Base-by-base conservation (phyloP, 2,329 filamentous ascomycete genomes). In the Aspergillus udagawae region DNA sequence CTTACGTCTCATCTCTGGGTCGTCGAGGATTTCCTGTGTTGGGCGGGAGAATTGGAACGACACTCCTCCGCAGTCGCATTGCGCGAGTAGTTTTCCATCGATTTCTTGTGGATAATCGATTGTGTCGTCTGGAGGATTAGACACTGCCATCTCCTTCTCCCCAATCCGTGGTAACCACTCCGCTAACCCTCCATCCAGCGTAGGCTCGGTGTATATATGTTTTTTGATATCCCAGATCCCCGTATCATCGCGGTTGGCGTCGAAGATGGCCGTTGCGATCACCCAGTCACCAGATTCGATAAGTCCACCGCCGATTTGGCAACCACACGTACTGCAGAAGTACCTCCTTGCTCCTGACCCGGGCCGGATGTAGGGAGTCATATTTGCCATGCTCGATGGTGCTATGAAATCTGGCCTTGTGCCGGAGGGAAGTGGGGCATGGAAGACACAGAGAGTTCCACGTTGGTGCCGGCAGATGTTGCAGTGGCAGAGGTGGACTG, bases 1-100 rank as follows among this genome's bases (percentile, higher is more conserved):
- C 4, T 38, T 48, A 14, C 51, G 20, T 25, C 60, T 59, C 1
- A 14, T 38, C 14, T 38, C 32, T 14, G 68, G 70, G 74, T 47
- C 63, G 4, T 63, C 53, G 10, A 67, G 54, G 6, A 72, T 72
- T 6, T 68, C 66, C 2, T 56, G 45, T 6, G 63, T 67, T 1
- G 77, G 78, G 7, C 74, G 71, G 9, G 71, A 62, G 53, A 81
- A 72, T 54, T 56, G 73, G 63, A 81, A 76, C 0, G 72, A 65
- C 8, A 80, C 71, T n/a, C 76, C 77, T 5, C 67, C 67, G 63
- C 77, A 81, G 58, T 79, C 74, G 59, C 79, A 81, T 50, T 73
- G 63, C 1, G 72, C 77, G 12, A 69, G 70, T 1, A 80, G 60
- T 4, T 63, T 38, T 17, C 32, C 58, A 1, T 64, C 58, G 1